Evolutionary conservation across 1,284 basidiomycete species (phyloP).

Genomic region (Singerocomus inundabilis): DNA sequence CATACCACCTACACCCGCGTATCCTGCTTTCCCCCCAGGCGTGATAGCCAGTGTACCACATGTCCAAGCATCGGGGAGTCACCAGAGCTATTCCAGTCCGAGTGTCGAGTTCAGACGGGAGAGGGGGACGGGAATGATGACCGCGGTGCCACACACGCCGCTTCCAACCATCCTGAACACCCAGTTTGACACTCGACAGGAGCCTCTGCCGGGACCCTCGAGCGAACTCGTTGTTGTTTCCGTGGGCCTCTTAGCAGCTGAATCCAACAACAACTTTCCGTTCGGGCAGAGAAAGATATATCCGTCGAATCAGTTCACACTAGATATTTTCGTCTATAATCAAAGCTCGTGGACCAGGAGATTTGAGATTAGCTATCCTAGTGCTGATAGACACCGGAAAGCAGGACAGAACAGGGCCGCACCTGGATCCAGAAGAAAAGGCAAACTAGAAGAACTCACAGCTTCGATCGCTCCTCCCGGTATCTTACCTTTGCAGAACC

Average conservation of each 20-base stretch:
- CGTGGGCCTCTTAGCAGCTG: constrained; percentile 54
- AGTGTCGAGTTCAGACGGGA: constrained; percentile 66
- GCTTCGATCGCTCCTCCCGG: constrained; percentile 49
- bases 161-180: constrained; percentile 46
- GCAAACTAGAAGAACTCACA: constrained; percentile 30
- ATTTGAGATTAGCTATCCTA: constrained; percentile 74
- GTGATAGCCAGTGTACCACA: constrained; percentile 49
- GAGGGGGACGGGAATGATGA: constrained; percentile 38
- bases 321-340: constrained; percentile 90
- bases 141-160: constrained; percentile 50
- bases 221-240: constrained; percentile 70
- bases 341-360: constrained; percentile 73
- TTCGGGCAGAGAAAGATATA: constrained; percentile 50
- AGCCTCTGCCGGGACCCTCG: constrained; percentile 32
- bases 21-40: constrained; percentile 61
- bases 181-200: constrained; percentile 27
- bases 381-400: constrained; percentile 43
- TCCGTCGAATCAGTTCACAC: constrained; percentile 72
- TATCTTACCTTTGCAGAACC: constrained; percentile 76
- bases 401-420: constrained; percentile 31
- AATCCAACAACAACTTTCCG: constrained; percentile 21
- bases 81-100: constrained; percentile 48
- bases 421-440: constrained; percentile 10
- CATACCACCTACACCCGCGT: constrained; percentile 62
- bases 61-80: constrained; percentile 50